Evolutionary conservation across 257 asterid genomes (phyloP), one percentile per base, ranked within the genome.

Genomic region (Striga asiatica): DNA sequence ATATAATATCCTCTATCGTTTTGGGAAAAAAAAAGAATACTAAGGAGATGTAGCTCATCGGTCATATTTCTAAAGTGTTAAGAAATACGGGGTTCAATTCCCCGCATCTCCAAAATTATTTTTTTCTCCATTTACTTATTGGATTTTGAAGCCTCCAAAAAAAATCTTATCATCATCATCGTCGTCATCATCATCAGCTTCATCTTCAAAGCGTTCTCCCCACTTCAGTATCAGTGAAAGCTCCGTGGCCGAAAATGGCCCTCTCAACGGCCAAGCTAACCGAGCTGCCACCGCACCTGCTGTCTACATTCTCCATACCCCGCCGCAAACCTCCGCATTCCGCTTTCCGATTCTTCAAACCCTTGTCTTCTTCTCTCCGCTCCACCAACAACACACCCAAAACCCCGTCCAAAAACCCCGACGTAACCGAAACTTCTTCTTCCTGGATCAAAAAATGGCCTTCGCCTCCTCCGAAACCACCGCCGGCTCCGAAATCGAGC

Each of bases 381-480:
- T 55, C 79, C 68, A 48, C 67, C 58, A 75, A 25, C n/a, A n/a
- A n/a, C 49, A 53, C 64, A 18, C 74, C 77, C 54, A 76, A 29
- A 29, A 74, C 72, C 16, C 72, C 89, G 11, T 32, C 80, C 47
- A 63, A 48, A 27, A 66, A 54, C 57, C 65, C 70, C 47, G 53
- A 68, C 21, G 24, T 32, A 21, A 35, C 68, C 34, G 52, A 25
- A 8, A 42, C 31, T 18, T 23, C 61, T 9, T 64, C 84, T 47
- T 18, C 71, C 27, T 84, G 98, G 98, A 72, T 87, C 3, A 78
- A 80, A 9, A 82, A 87, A 54, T 87, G 98, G 96, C 84, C 94
- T 0, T 62, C 79, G 0, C 59, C 79, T 2, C 61, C 78, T 27
- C 73, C 65, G 20, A 64, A 70, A 1, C 58, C 70, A 1, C 50